These are phyloP conservation scores for Phaeomoniella chlamydospora DNA, from an alignment of 2,329 filamentous ascomycete species.

Conservation along the genomic window DNA sequence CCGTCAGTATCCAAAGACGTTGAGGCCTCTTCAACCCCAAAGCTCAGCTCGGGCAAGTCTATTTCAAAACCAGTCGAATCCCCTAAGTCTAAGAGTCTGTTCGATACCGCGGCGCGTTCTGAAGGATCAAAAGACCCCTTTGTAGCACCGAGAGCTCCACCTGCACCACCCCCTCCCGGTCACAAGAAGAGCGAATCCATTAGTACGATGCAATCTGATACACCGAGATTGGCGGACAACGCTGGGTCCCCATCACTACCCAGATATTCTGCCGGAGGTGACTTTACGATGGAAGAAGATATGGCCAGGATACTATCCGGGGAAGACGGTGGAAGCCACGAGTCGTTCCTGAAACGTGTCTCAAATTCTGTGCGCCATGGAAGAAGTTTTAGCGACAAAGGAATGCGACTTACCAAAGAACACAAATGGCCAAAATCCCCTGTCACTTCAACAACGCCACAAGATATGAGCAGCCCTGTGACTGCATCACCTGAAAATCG, in stretches of 20 bases:
- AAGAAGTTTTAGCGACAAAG: slow-evolving; percentile 65
- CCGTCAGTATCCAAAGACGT: background rate
- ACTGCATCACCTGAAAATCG: slow-evolving; percentile 39
- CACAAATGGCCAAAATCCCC: slow-evolving; percentile 56
- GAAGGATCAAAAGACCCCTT: slow-evolving; percentile 31
- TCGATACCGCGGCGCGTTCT: slow-evolving; percentile 20
- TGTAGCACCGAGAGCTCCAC: slow-evolving; percentile 43
- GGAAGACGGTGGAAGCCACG: slow-evolving; percentile 50
- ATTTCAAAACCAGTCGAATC: slow-evolving; percentile 29
- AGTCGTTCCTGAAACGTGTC: slow-evolving; percentile 72
- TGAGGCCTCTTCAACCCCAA: background rate
- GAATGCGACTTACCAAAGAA: slow-evolving; percentile 42
- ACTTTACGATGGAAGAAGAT: slow-evolving; percentile 91
- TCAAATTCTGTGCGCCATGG: slow-evolving; percentile 92
- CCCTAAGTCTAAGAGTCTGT: slow-evolving; percentile 20
- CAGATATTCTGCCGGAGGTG: slow-evolving; percentile 62
- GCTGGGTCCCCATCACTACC: slow-evolving; percentile 53
- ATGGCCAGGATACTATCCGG: slow-evolving; percentile 76
- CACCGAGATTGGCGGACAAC: slow-evolving; percentile 21
- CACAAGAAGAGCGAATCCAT: slow-evolving; percentile 29
- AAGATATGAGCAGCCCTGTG: slow-evolving; percentile 60
- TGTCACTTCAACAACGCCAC: slow-evolving; percentile 19
- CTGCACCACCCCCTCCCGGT: slow-evolving; percentile 33
- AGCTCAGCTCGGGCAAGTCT: slow-evolving; percentile 18
- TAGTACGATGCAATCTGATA: slow-evolving; percentile 23